Evolutionary conservation across 768 basidiomycete genomes (phyloP).

Genomic region (Leucocoprinus birnbaumii): DNA sequence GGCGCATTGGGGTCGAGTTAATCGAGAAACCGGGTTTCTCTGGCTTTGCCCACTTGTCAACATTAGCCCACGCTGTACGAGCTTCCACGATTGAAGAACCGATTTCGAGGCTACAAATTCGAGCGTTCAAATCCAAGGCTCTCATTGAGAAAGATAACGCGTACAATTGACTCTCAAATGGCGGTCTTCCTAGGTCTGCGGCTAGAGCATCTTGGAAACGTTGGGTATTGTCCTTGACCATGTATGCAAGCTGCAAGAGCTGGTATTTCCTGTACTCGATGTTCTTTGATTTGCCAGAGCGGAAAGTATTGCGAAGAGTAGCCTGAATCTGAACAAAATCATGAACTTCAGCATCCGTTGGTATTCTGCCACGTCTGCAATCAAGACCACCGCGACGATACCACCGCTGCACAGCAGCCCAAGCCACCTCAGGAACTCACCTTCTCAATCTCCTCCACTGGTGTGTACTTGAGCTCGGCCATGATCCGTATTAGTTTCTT

Average conservation of each 20-base stretch:
- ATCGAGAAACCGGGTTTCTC: slow-evolving; percentile 53
- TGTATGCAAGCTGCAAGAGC: slow-evolving; percentile 69
- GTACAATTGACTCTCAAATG: slow-evolving; percentile 54
- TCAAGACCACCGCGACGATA: not conserved
- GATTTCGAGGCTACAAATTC: slow-evolving; percentile 72
- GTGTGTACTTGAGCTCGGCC: slow-evolving; percentile 40
- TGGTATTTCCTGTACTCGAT: slow-evolving; percentile 73
- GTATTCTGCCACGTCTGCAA: no score
- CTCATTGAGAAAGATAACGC: slow-evolving; percentile 4
- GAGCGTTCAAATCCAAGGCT: no score
- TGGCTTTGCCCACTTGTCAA: slow-evolving; percentile 76
- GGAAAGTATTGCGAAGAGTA: slow-evolving; percentile 55
- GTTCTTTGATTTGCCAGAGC: slow-evolving; percentile 60
- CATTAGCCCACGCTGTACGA: slow-evolving; percentile 51
- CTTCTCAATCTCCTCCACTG: slow-evolving; percentile 50
- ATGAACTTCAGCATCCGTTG: not conserved
- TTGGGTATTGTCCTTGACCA: slow-evolving; percentile 69
- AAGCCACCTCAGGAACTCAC: slow-evolving; percentile 23
- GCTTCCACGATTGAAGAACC: slow-evolving; percentile 47
- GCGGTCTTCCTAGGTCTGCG: slow-evolving; percentile 62
- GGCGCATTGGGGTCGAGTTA: slow-evolving; percentile 57
- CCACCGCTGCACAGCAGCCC: not conserved
- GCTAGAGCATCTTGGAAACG: slow-evolving; percentile 57
- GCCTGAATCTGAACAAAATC: slow-evolving; percentile 45
- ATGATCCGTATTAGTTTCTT: slow-evolving; percentile 7